Evolutionary conservation across 2,329 filamentous ascomycete genomes (phyloP).

Genomic region (Ophiostoma novo-ulmi): DNA sequence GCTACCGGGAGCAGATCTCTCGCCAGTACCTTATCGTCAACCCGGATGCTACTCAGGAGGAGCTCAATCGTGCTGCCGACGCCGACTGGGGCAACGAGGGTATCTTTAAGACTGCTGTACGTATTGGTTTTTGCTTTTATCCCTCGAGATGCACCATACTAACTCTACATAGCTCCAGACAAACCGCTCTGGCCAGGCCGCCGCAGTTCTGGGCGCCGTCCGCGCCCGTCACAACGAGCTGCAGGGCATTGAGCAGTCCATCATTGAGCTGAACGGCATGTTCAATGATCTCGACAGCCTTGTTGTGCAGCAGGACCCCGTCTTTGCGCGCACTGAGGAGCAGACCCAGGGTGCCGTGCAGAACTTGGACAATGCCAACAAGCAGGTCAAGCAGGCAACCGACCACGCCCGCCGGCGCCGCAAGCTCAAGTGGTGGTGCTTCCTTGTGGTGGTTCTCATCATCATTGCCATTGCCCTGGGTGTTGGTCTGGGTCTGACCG

Average conservation of each 20-base stretch:
- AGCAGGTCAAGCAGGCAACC: slow-evolving; percentile 63
- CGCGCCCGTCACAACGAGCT: slow-evolving; percentile 80
- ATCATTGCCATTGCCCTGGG: slow-evolving; percentile 51
- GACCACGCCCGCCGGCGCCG: slow-evolving; percentile 60
- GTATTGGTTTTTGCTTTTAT: slow-evolving; percentile 33
- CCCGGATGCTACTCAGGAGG: slow-evolving; percentile 68
- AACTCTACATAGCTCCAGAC: slow-evolving; percentile 55
- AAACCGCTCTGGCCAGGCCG: slow-evolving; percentile 69
- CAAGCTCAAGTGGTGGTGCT: slow-evolving; percentile 78
- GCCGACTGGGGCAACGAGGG: slow-evolving; percentile 72
- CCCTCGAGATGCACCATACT: not conserved
- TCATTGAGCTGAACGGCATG: slow-evolving; percentile 63
- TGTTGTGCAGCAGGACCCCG: slow-evolving; percentile 65
- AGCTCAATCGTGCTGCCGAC: slow-evolving; percentile 64
- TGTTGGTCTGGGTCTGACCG: slow-evolving; percentile 49
- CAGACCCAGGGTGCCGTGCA: slow-evolving; percentile 61
- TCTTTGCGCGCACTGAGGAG: slow-evolving; percentile 57
- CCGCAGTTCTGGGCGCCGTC: slow-evolving; percentile 69
- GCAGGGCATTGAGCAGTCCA: slow-evolving; percentile 70
- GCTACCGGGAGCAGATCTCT: slow-evolving; percentile 72
- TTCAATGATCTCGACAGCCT: slow-evolving; percentile 71
- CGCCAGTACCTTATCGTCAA: slow-evolving; percentile 79
- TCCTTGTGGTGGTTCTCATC: slow-evolving; percentile 57
- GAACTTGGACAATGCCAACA: slow-evolving; percentile 64
- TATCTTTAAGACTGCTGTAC: slow-evolving; percentile 76